Evolutionary conservation across 257 asterid species (phyloP), one percentile per base, ranked within the genome.

Genomic region (Apocynum venetum): DNA sequence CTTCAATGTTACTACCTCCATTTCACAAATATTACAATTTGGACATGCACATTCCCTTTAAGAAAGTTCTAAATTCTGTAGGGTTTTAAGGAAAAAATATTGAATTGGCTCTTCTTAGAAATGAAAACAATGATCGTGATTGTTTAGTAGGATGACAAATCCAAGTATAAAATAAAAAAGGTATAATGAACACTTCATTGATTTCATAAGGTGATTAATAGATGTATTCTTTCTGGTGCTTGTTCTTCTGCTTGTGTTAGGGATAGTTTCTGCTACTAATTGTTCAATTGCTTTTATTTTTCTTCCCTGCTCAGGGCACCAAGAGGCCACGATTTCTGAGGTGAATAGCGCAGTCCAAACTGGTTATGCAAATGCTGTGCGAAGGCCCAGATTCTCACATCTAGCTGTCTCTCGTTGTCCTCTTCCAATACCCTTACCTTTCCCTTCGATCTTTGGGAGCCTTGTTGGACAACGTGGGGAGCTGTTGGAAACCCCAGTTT

Each of bases 361-460:
- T 66, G 95, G 96, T 8, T 93, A 89, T 65, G 76, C 78, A 20
- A 82, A 80, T 3, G 84, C 94, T 57, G 75, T 61, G 8, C 69
- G 67, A 60, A 88, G 85, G 73, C 99, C 98, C 1, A 86, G 80
- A 77, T 95, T 95, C 86, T 89, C 92, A 44, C 91, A 93, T 85
- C 87, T 95, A 52, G 87, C 97, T 7, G 84, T 87, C 73, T 82
- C 98, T 53, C 87, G 86, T 25, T 88, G 90, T 47, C 99, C 99
- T 76, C 97, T 95, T 72, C 98, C 99, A 0, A 85, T 95, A 77
- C 99, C 98, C 6, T 76, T 95, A 80, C 97, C 99, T 41, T 95
- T 90, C 80, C 99, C 99, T 72, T 84, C 92, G 25, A 85, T 95
- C 84, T 91, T 95, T 66, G 83, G 92, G 35, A 85, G 78, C 77